Evolutionary conservation across 2,329 filamentous ascomycete genomes (phyloP).

Genomic region (Claviceps maximensis): DNA sequence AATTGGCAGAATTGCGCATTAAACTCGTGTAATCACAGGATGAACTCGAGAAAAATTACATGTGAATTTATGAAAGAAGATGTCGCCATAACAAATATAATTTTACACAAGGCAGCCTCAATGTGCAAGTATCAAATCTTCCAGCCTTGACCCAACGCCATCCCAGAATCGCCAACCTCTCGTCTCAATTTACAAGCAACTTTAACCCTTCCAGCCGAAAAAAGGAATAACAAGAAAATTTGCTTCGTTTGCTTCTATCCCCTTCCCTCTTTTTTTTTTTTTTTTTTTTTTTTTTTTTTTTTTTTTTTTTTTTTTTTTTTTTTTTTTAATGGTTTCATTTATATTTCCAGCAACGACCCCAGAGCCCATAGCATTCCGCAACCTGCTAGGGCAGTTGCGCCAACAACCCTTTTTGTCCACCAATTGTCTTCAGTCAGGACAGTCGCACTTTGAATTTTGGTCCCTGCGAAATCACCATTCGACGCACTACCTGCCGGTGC

Average conservation of each 20-base stretch:
- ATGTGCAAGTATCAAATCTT: neutral
- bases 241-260: neutral
- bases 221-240: neutral
- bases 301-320: neutral
- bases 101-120: neutral
- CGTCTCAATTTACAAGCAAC: neutral
- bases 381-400: slow-evolving; percentile 48
- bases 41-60: too few relatives aligned
- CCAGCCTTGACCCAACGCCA: neutral
- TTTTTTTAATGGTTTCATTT: neutral
- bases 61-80: neutral
- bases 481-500: slow-evolving; percentile 16
- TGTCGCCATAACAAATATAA: neutral
- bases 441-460: slow-evolving; percentile 30
- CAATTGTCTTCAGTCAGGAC: slow-evolving; percentile 52
- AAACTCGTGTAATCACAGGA: neutral
- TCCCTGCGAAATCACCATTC: slow-evolving; percentile 11
- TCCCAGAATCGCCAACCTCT: neutral
- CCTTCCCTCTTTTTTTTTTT: neutral
- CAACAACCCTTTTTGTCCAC: slow-evolving; percentile 52
- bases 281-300: neutral
- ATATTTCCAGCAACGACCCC: slow-evolving; percentile 36
- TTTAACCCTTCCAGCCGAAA: neutral
- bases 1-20: neutral
- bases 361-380: slow-evolving; percentile 47